Percentiles rank a stretch among this genome's conserved stretches.
These are phyloP conservation scores for Alternaria solani DNA, from an alignment of 2,329 filamentous ascomycete genomes.

Conservation along the genomic window DNA sequence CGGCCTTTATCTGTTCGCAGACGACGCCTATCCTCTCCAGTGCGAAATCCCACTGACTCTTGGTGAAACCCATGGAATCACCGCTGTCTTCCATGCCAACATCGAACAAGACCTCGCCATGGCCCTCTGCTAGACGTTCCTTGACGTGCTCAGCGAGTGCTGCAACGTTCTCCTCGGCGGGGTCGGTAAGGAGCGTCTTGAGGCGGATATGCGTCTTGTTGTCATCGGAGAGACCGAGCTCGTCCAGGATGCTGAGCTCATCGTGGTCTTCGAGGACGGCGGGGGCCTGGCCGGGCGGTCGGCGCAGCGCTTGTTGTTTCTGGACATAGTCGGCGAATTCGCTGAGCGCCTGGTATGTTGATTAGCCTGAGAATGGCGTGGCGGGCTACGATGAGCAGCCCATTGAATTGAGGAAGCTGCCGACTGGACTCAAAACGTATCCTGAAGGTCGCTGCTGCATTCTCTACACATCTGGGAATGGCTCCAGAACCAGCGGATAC, in stretches of 20 bases:
- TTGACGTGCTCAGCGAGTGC: conserved; percentile 72
- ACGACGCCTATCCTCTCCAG: conserved; percentile 71
- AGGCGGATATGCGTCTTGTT: conserved; percentile 69
- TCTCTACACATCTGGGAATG: too few species aligned
- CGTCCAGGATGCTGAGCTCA: conserved; percentile 89
- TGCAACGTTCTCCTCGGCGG: conserved; percentile 65
- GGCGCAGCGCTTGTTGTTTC: conserved; percentile 81
- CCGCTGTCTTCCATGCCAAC: conserved; percentile 90
- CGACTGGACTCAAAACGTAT: too few species aligned
- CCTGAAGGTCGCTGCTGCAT: too few species aligned
- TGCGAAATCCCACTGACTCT: conserved; percentile 78
- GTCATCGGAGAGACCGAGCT: conserved; percentile 74
- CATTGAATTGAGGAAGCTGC: too few species aligned
- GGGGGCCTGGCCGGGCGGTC: conserved; percentile 48
- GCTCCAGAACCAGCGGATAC: neutral
- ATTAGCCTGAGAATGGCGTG: neutral
- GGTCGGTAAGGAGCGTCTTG: conserved; percentile 74
- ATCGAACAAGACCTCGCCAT: conserved; percentile 90
- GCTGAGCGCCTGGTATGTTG: conserved; percentile 72
- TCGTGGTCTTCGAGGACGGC: conserved; percentile 72
- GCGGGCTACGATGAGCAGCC: neutral
- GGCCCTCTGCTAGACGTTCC: conserved; percentile 74
- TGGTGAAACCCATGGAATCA: conserved; percentile 79
- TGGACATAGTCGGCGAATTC: conserved; percentile 99
- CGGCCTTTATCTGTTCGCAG: conserved; percentile 71